Conservation (phyloP, 495 filamentous ascomycete species). For the Terfezia claveryi region DNA sequence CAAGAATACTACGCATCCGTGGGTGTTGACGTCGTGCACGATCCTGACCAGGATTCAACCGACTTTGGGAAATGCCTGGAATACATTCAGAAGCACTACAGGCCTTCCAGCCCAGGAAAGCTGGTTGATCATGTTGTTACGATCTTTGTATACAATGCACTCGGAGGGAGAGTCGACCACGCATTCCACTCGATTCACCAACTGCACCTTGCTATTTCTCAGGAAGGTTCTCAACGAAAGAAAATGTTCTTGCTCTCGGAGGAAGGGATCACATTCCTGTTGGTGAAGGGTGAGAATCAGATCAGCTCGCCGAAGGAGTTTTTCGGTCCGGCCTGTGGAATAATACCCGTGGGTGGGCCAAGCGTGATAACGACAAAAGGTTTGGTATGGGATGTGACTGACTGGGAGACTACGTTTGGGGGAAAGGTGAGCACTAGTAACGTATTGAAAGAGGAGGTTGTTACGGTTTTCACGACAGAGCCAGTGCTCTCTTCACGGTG, state of each 20-base stretch:
- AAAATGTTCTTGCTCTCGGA: slow-evolving; percentile 12
- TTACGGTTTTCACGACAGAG: slow-evolving; percentile 39
- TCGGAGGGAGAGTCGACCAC: slow-evolving; percentile 73
- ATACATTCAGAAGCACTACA: slow-evolving; percentile 25
- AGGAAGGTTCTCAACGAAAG: slow-evolving; percentile 28
- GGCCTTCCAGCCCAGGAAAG: slow-evolving; percentile 16
- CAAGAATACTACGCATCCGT: slow-evolving; percentile 35
- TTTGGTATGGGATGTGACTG: slow-evolving; percentile 69
- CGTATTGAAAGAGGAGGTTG: slow-evolving; percentile 37
- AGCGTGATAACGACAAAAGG: slow-evolving; percentile 54
- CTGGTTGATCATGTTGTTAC: slow-evolving; percentile 8
- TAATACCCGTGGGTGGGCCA: slow-evolving; percentile 57
- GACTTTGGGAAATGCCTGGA: slow-evolving; percentile 59
- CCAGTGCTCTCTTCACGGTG: slow-evolving; percentile 70
- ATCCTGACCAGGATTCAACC: slow-evolving; percentile 63
- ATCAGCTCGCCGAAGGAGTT: slow-evolving; percentile 35
- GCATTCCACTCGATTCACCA: slow-evolving; percentile 72
- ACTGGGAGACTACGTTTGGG: slow-evolving; percentile 66
- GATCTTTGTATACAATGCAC: slow-evolving; percentile 2
- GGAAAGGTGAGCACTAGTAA: slow-evolving; percentile 84
- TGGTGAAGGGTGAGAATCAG: slow-evolving; percentile 41
- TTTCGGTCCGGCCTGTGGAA: slow-evolving; percentile 35
- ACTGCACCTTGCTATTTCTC: slow-evolving; percentile 34
- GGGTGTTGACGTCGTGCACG: slow-evolving; percentile 34
- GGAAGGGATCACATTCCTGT: slow-evolving; percentile 41